Evolutionary conservation across 1,284 basidiomycete genomes (phyloP).

Genomic region (Exobasidium cylindrosporum): DNA sequence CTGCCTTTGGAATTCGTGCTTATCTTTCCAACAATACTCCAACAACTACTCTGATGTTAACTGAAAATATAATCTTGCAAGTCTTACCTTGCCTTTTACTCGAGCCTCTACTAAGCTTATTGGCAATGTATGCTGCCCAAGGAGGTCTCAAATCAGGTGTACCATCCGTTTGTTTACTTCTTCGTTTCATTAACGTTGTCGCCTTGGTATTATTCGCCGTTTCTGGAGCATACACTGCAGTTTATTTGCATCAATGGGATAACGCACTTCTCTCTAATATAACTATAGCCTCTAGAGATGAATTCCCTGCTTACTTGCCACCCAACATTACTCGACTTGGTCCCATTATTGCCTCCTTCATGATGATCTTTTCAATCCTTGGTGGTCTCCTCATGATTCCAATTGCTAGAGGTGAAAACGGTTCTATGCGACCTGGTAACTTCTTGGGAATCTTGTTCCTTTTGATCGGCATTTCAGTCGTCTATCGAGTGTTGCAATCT

Average conservation of each 20-base stretch:
- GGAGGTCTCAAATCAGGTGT: constrained; percentile 23
- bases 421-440: constrained; percentile 25
- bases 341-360: constrained; percentile 24
- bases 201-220: constrained; percentile 36
- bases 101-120: constrained; percentile 30
- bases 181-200: constrained; percentile 34
- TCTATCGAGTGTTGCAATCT: constrained; percentile 28
- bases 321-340: constrained; percentile 27
- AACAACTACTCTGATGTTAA: constrained; percentile 28
- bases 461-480: constrained; percentile 28
- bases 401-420: constrained; percentile 29
- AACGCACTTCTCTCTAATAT: constrained; percentile 21
- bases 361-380: constrained; percentile 30
- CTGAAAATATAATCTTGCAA: constrained; percentile 28
- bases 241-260: constrained; percentile 30
- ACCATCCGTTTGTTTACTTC: constrained; percentile 23
- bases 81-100: constrained; percentile 28
- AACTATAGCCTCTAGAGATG: constrained; percentile 25
- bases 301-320: constrained; percentile 19
- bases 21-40: constrained; percentile 25
- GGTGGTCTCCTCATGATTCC: constrained; percentile 33
- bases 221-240: constrained; percentile 25
- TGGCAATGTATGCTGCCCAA: constrained; percentile 29
- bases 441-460: constrained; percentile 34
- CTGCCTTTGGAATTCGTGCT: constrained; percentile 29